Percentiles rank a stretch among this genome's conserved stretches.
phyloP scores from a whole-genome alignment of 306 rosid genomes.

The Arachis stenosperma region DNA sequence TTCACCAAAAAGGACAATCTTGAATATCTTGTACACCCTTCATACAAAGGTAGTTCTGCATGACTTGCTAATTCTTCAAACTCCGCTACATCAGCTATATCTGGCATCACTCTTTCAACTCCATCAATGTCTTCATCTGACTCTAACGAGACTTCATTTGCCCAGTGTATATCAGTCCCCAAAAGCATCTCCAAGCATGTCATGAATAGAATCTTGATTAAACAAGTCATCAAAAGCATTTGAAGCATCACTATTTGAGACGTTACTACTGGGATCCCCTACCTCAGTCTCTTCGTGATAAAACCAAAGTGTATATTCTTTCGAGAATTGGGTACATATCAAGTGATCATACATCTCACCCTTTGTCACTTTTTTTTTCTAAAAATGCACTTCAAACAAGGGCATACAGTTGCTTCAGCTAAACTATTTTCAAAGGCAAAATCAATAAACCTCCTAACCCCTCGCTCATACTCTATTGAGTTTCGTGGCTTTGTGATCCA shows the following conservation, averaged over 20 bases:
- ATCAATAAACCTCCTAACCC: background rate
- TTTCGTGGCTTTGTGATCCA: background rate
- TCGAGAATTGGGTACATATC: background rate
- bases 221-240: background rate
- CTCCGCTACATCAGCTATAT: background rate
- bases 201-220: background rate
- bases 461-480: background rate
- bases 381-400: background rate
- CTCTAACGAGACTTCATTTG: background rate
- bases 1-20: background rate
- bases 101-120: background rate
- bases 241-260: background rate
- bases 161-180: background rate
- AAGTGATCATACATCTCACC: background rate
- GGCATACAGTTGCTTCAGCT: background rate
- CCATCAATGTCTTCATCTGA: background rate
- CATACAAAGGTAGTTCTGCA: background rate
- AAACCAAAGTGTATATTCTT: background rate
- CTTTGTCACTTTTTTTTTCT: no score
- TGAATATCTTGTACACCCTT: background rate
- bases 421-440: background rate
- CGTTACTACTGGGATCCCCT: no score
- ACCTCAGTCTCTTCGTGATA: background rate
- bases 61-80: background rate
- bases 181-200: background rate